Evolutionary conservation across 371 early-diverging fungal species (phyloP).

Genomic region (Lichtheimia ornata): DNA sequence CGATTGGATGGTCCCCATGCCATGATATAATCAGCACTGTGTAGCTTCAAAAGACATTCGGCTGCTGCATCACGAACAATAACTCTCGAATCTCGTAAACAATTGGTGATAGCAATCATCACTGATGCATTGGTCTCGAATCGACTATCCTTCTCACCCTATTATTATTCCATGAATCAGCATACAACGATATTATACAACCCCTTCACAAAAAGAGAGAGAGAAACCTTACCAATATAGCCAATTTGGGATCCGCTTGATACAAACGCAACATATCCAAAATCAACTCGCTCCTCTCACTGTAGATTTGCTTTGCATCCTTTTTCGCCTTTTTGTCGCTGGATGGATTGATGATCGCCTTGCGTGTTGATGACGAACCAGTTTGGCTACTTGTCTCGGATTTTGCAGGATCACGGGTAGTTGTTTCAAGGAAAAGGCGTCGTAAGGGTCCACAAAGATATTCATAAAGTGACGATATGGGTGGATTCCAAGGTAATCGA

Average conservation of each 20-base stretch:
- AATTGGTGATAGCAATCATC: constrained; percentile 55
- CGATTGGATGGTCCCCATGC: constrained; percentile 58
- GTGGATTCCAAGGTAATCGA: constrained; percentile 72
- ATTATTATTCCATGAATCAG: background rate
- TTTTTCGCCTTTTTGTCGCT: background rate
- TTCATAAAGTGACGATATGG: constrained; percentile 61
- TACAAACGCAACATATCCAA: constrained; percentile 29
- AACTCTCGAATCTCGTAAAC: constrained; percentile 56
- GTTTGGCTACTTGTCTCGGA: constrained; percentile 19
- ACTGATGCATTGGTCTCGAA: constrained; percentile 61
- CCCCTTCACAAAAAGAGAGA: too few relatives aligned
- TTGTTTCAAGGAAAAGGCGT: constrained; percentile 52
- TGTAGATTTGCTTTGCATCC: constrained; percentile 4
- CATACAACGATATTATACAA: background rate
- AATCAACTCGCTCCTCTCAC: constrained; percentile 10
- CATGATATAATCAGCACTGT: constrained; percentile 48
- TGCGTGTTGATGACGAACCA: constrained; percentile 6
- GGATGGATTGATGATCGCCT: constrained; percentile 17
- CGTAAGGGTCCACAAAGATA: constrained; percentile 67
- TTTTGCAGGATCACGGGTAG: constrained; percentile 1
- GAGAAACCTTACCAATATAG: constrained; percentile 26
- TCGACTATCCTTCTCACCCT: constrained; percentile 18
- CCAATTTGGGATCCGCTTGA: constrained; percentile 25
- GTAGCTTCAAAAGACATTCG: constrained; percentile 64
- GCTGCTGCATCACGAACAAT: constrained; percentile 63